These are phyloP conservation scores for Boletales sp. DNA, from an alignment of 768 basidiomycete genomes.

Conservation along the genomic window DNA sequence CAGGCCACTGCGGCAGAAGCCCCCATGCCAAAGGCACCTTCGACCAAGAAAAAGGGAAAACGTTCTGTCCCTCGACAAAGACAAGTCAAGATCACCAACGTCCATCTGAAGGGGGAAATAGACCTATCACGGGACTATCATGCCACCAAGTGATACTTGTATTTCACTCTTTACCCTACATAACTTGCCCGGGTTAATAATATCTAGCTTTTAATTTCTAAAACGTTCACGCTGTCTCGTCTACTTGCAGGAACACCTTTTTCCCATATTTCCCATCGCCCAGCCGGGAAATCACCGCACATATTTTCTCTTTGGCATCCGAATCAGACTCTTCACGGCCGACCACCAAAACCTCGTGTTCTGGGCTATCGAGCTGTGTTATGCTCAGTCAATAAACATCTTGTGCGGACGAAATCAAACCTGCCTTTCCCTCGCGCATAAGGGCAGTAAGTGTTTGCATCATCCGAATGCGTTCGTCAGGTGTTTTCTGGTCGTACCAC, in stretches of 20 bases:
- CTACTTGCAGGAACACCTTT: constrained; percentile 45
- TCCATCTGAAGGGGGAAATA: constrained; percentile 82
- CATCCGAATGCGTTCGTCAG: constrained; percentile 47
- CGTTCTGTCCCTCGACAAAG: constrained; percentile 70
- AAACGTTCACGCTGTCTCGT: constrained; percentile 19
- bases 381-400: constrained; percentile 2
- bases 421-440: constrained; percentile 52
- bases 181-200: background rate
- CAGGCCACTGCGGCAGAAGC: constrained; percentile 73
- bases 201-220: background rate
- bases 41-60: constrained; percentile 78
- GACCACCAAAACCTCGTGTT: constrained; percentile 65
- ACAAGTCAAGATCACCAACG: constrained; percentile 81
- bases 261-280: constrained; percentile 40
- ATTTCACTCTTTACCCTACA: background rate
- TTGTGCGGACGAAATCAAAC: constrained; percentile 5
- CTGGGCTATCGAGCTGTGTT: constrained; percentile 59
- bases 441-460: constrained; percentile 50
- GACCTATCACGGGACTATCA: constrained; percentile 77
- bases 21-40: constrained; percentile 49
- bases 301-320: constrained; percentile 32
- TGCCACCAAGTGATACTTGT: constrained; percentile 15
- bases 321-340: constrained; percentile 35
- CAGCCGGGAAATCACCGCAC: constrained; percentile 32
- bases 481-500: constrained; percentile 56